Evolutionary conservation across 768 basidiomycete species (phyloP), one percentile per base, ranked within the genome.

Genomic region (Phaeolepiota aurea): DNA sequence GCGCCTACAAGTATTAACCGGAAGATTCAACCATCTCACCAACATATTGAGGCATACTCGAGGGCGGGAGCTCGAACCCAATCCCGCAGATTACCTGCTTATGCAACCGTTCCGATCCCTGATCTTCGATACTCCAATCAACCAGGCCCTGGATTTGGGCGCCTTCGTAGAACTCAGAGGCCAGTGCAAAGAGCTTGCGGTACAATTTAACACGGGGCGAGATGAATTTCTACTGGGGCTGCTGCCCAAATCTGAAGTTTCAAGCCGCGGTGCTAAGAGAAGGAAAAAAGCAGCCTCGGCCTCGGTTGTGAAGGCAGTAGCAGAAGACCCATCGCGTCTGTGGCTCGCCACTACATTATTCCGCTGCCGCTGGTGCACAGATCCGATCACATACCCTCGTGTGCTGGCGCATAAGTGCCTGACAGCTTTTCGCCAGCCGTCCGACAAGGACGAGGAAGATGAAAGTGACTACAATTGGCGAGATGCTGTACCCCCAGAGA

Each of bases 291-390:
- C n/a, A n/a, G n/a, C n/a, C n/a, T n/a, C n/a, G n/a, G n/a, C n/a
- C n/a, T n/a, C n/a, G n/a, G n/a, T n/a, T n/a, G n/a, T n/a, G n/a
- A n/a, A n/a, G n/a, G n/a, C n/a, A n/a, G 18, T 11, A 7, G 18
- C 35, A 7, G 41, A 13, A 21, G 15, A 18, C 38, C n/a, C n/a
- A n/a, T n/a, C n/a, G n/a, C 32, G 21, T 14, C 14, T 62, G 9
- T 40, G 54, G 1, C 57, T 62, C 21, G 62, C 62, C 10, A 52
- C 55, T 1, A 54, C 52, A 5, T 60, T 62, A 35, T 65, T 65
- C 45, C 53, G 55, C 13, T 65, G 61, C 41, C 34, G 41, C 13
- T 57, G 47, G 34, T 64, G 62, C 32, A 40, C 32, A 3, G 61
- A 60, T 37, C 52, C 56, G 2, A 58, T 62, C 4, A 48, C 54